Evolutionary conservation across 1,284 basidiomycete genomes (phyloP).

Genomic region (Xanthoconium separans): DNA sequence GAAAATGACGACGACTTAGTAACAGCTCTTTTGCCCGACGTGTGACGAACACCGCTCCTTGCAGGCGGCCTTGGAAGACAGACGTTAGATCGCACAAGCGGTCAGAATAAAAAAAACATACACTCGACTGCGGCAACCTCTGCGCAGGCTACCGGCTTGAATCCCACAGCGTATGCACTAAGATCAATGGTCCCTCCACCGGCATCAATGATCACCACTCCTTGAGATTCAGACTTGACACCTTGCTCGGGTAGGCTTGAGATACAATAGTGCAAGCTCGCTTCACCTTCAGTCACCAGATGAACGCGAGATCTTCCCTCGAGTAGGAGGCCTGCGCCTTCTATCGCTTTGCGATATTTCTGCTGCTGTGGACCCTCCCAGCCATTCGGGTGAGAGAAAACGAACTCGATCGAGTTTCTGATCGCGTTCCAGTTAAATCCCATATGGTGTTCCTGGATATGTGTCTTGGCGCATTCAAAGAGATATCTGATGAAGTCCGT

Average conservation of each 20-base stretch:
- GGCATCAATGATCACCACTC: background rate
- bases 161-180: constrained; percentile 38
- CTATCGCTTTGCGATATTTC: background rate
- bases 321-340: constrained; percentile 24
- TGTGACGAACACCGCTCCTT: background rate
- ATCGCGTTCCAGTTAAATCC: constrained; percentile 35
- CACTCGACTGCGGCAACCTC: constrained; percentile 12
- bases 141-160: constrained; percentile 4
- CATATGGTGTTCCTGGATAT: constrained; percentile 44
- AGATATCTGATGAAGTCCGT: constrained; percentile 52
- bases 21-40: background rate
- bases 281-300: background rate
- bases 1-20: background rate
- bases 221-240: background rate
- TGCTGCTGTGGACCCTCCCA: background rate
- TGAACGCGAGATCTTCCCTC: constrained; percentile 31
- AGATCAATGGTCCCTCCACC: constrained; percentile 41
- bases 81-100: background rate
- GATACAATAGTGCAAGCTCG: constrained; percentile 32
- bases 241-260: constrained; percentile 10
- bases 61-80: background rate
- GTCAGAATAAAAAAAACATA: constrained; percentile 19
- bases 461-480: constrained; percentile 38
- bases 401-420: constrained; percentile 16
- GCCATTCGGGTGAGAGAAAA: constrained; percentile 36